phyloP scores from a whole-genome alignment of 805 yeast genomes.

The Ascoidea asiatica region DNA sequence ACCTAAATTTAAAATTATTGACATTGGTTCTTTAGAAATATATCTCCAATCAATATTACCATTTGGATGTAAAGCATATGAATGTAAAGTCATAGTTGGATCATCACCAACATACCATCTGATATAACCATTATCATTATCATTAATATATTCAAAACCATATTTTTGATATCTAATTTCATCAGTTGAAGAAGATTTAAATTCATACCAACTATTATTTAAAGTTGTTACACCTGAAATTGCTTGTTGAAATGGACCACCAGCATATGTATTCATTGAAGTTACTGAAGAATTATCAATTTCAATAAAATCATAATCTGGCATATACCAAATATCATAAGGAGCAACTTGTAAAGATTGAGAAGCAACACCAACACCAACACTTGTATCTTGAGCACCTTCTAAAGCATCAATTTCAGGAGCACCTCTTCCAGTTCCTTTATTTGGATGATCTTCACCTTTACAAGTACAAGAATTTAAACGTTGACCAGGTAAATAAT shows the following conservation, averaged over 20 bases:
- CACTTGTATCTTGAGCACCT: constrained; percentile 54
- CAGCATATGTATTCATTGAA: constrained; percentile 75
- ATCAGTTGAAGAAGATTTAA: constrained; percentile 37
- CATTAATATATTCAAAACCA: constrained; percentile 29
- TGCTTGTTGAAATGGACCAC: constrained; percentile 93
- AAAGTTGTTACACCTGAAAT: constrained; percentile 71
- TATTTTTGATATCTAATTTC: constrained; percentile 25
- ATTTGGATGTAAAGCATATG: constrained; percentile 31
- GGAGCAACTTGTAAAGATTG: constrained; percentile 93
- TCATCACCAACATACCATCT: constrained; percentile 32
- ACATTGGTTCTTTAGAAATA: constrained; percentile 37
- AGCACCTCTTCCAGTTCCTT: constrained; percentile 84
- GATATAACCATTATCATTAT: constrained; percentile 25
- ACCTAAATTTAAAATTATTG: constrained; percentile 34
- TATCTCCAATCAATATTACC: constrained; percentile 37
- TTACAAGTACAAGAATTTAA: constrained; percentile 67
- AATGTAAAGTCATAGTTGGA: constrained; percentile 30
- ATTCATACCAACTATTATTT: constrained; percentile 73
- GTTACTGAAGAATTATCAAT: constrained; percentile 58
- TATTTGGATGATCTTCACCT: constrained; percentile 78
- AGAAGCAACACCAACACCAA: constrained; percentile 66
- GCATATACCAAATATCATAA: constrained; percentile 85
- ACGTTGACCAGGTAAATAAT: constrained; percentile 76
- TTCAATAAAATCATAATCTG: constrained; percentile 73
- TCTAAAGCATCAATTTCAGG: constrained; percentile 92